Evolutionary conservation across 305 asterid species (phyloP).

Genomic region (Fraxinus paxiana): DNA sequence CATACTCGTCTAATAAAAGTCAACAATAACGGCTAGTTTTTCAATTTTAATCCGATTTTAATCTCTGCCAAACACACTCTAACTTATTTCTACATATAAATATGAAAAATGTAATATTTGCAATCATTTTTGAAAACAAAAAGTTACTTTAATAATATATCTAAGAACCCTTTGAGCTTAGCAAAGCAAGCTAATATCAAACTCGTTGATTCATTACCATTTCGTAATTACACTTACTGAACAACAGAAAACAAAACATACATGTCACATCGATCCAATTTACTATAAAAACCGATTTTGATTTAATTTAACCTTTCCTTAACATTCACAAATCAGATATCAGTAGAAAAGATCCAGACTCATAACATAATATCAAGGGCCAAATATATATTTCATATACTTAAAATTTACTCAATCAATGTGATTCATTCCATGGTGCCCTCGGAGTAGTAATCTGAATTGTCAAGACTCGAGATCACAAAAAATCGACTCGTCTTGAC

Average conservation of each 20-base stretch:
- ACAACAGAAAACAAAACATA: not conserved
- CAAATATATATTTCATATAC: not conserved
- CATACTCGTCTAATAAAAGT: too few species aligned
- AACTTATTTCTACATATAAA: not conserved
- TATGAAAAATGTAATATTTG: not conserved
- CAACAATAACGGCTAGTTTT: too few species aligned
- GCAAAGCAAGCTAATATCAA: not conserved
- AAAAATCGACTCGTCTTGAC: not conserved
- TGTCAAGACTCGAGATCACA: not conserved
- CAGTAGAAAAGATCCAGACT: not conserved
- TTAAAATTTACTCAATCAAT: not conserved
- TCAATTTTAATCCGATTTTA: too few species aligned
- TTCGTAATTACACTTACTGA: not conserved
- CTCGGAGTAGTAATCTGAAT: not conserved
- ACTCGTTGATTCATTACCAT: not conserved
- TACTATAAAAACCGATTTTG: not conserved
- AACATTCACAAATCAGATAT: not conserved
- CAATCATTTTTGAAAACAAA: not conserved
- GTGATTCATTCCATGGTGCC: not conserved
- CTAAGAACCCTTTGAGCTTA: not conserved
- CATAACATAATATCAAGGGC: not conserved
- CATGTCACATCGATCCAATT: not conserved
- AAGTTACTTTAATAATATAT: not conserved
- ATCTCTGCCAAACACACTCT: too few species aligned
- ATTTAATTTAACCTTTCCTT: not conserved